These are phyloP conservation scores for Taiozyma sp. DNA, from an alignment of 1,139 yeast species.

Conservation along the genomic window DNA sequence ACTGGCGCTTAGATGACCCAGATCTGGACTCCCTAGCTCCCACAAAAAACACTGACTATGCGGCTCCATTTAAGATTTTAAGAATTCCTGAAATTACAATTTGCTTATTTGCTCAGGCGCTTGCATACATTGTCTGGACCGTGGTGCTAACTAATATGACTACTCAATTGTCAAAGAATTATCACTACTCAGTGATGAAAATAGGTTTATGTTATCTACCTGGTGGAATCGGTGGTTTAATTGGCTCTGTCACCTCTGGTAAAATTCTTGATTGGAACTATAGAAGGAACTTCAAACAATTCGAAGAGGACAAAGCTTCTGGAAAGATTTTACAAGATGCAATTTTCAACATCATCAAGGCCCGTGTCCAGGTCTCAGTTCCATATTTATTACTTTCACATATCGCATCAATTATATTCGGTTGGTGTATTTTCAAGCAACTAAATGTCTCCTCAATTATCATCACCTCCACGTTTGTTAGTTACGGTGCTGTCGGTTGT, in stretches of 20 bases:
- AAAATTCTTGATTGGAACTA: slow-evolving; percentile 41
- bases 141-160: slow-evolving; percentile 60
- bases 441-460: slow-evolving; percentile 51
- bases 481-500: slow-evolving; percentile 47
- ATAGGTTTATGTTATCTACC: slow-evolving; percentile 62
- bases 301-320: slow-evolving; percentile 20
- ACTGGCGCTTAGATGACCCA: slow-evolving; percentile 27
- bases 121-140: slow-evolving; percentile 64
- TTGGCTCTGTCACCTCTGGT: slow-evolving; percentile 46
- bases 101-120: slow-evolving; percentile 46
- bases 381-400: slow-evolving; percentile 31
- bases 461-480: slow-evolving; percentile 47
- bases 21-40: slow-evolving; percentile 9
- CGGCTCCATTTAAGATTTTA: slow-evolving; percentile 41
- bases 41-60: slow-evolving; percentile 25
- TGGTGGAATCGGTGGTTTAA: slow-evolving; percentile 49
- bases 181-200: slow-evolving; percentile 46
- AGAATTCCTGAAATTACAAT: slow-evolving; percentile 30
- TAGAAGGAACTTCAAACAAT: slow-evolving; percentile 23
- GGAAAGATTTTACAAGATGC: slow-evolving; percentile 24
- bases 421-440: slow-evolving; percentile 58
- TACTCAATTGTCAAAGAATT: slow-evolving; percentile 42
- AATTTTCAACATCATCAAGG: slow-evolving; percentile 38
- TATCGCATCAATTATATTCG: slow-evolving; percentile 44
- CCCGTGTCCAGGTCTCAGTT: slow-evolving; percentile 38